Evolutionary conservation across 768 basidiomycete genomes (phyloP).

Genomic region (Fistulinella prunicolor): DNA sequence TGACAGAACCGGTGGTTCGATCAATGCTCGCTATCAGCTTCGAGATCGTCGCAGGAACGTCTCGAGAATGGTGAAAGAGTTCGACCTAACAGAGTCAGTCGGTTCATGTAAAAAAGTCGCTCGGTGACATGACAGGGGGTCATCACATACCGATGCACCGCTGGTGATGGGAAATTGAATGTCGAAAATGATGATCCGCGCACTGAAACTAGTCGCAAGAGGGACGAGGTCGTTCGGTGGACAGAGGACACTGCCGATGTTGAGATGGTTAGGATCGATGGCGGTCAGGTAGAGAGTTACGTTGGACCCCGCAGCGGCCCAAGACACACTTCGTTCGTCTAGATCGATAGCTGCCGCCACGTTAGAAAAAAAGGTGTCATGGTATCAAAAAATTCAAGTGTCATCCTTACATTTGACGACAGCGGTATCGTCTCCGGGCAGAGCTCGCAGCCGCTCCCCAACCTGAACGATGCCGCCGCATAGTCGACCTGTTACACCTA

Average conservation of each 20-base stretch:
- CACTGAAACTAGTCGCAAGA: constrained; percentile 72
- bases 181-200: constrained; percentile 93
- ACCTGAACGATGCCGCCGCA: constrained; percentile 89
- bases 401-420: constrained; percentile 60
- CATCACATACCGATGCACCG: constrained; percentile 79
- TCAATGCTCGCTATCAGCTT: constrained; percentile 81
- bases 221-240: constrained; percentile 68
- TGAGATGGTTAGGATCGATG: constrained; percentile 84
- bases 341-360: constrained; percentile 69
- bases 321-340: constrained; percentile 73
- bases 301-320: constrained; percentile 90
- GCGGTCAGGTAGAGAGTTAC: constrained; percentile 79
- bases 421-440: constrained; percentile 91
- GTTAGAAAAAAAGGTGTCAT: constrained; percentile 1
- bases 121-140: not conserved
- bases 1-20: constrained; percentile 65
- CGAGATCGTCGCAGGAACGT: constrained; percentile 85
- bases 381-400: not conserved
- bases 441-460: constrained; percentile 79
- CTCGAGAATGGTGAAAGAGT: constrained; percentile 90
- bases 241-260: constrained; percentile 88
- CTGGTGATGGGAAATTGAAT: constrained; percentile 83
- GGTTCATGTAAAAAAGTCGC: not conserved
- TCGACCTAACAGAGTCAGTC: constrained; percentile 68
- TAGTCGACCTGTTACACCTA: constrained; percentile 78